These are phyloP conservation scores for Harringtonia lauricola DNA, from an alignment of 2,329 filamentous ascomycete species.

Conservation along the genomic window DNA sequence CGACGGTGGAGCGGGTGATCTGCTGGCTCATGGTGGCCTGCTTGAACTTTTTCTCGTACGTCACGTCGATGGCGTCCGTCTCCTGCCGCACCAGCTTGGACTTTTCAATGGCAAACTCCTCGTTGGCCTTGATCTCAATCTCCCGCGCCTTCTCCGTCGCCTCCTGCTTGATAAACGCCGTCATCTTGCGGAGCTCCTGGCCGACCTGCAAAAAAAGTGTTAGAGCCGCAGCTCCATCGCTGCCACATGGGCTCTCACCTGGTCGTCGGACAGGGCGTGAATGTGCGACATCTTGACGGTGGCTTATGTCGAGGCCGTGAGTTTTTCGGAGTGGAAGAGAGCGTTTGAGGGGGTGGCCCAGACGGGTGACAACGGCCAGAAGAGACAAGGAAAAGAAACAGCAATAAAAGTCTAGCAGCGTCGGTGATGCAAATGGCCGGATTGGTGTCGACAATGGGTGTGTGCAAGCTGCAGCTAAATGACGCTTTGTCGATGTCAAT, in stretches of 20 bases:
- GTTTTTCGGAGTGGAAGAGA: no score
- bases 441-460: no score
- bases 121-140: slow-evolving; percentile 96
- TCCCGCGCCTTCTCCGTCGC: slow-evolving; percentile 93
- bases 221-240: no score
- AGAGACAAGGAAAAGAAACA: background rate
- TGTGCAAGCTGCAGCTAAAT: no score
- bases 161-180: slow-evolving; percentile 98
- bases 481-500: no score
- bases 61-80: slow-evolving; percentile 79
- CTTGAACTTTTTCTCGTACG: slow-evolving; percentile 99
- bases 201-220: slow-evolving; percentile 56
- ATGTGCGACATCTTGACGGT: slow-evolving; percentile 70
- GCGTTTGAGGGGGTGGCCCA: no score
- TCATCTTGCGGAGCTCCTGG: slow-evolving; percentile 99
- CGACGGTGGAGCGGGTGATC: slow-evolving; percentile 89
- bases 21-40: slow-evolving; percentile 97
- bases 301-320: no score
- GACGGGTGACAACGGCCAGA: background rate
- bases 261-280: slow-evolving; percentile 94
- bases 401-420: no score
- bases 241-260: slow-evolving; percentile 49
- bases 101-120: slow-evolving; percentile 98
- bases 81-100: slow-evolving; percentile 96
- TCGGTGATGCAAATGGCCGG: no score